These are phyloP conservation scores for Penicillium samsonianum DNA, from an alignment of 495 filamentous ascomycete genomes.

Conservation along the genomic window DNA sequence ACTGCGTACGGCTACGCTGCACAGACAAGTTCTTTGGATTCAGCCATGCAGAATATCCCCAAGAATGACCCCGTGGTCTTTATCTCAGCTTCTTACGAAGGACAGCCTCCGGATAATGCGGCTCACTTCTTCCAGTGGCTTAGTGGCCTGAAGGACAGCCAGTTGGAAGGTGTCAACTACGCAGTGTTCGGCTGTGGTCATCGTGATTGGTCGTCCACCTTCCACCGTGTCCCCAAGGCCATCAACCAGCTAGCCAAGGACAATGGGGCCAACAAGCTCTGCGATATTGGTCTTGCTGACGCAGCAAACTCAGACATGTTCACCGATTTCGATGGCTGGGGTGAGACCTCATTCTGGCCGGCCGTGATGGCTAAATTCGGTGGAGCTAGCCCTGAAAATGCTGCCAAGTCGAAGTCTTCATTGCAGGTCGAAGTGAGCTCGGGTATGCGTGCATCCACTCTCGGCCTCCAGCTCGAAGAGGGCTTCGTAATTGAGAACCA, in stretches of 20 bases:
- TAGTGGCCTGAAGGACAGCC: slow-evolving; percentile 48
- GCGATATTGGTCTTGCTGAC: slow-evolving; percentile 59
- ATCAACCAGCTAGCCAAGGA: slow-evolving; percentile 54
- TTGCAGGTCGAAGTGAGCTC: slow-evolving; percentile 60
- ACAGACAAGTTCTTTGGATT: slow-evolving; percentile 58
- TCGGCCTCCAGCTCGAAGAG: slow-evolving; percentile 67
- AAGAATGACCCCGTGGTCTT: slow-evolving; percentile 63
- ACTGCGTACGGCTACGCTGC: slow-evolving; percentile 58
- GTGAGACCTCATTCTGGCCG: slow-evolving; percentile 65
- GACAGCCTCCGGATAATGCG: slow-evolving; percentile 74
- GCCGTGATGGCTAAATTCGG: slow-evolving; percentile 53
- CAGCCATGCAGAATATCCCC: slow-evolving; percentile 61
- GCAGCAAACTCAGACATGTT: slow-evolving; percentile 66
- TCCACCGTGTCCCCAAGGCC: slow-evolving; percentile 68
- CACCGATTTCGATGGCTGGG: slow-evolving; percentile 71
- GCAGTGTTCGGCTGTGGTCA: slow-evolving; percentile 60
- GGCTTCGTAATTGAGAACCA: slow-evolving; percentile 58
- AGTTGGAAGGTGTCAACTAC: slow-evolving; percentile 57
- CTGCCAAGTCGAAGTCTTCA: slow-evolving; percentile 33
- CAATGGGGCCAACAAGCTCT: slow-evolving; percentile 56
- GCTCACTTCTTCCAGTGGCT: slow-evolving; percentile 69
- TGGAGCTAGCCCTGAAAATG: slow-evolving; percentile 31
- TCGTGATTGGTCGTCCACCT: slow-evolving; percentile 68
- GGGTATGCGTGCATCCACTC: slow-evolving; percentile 56
- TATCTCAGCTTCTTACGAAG: slow-evolving; percentile 73